Evolutionary conservation across 2,329 filamentous ascomycete species (phyloP), one percentile per base, ranked within the genome.

Genomic region (Triangularia verruculosa): DNA sequence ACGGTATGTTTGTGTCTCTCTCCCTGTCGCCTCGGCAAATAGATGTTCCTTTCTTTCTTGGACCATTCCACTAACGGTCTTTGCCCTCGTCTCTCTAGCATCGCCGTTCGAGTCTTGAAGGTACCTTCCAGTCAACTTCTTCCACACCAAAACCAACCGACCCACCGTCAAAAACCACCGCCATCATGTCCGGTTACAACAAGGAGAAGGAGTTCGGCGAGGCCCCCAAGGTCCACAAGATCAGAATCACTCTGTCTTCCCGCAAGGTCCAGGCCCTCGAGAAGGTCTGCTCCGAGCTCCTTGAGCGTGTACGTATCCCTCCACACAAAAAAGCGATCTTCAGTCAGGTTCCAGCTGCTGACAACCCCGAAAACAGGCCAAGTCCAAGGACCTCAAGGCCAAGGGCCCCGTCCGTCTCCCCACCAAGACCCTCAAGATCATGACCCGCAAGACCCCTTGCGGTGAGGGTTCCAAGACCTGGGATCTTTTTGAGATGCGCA

Each of bases 391-490:
- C 79, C 91, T 99, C 77, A 90, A 91, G 79, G 92, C 96, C 85
- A 98, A 98, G 90, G 94, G 95, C 77, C 93, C 94, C 79, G 94
- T 98, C 82, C 93, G 94, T 61, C 68, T 72, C 56, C 71, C 71
- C 57, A 70, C 69, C 67, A 71, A 71, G 69, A 70, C 59, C 61
- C 70, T 72, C 68, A 72, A 72, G 70, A 70, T 72, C 68, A 71
- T 65, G 39, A 97, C 95, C 86, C 91, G 95, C 78, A 99, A 99
- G 91, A 98, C 95, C 71, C 95, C 95, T 80, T 95, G 91, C 84
- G 95, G 95, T 91, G 95, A 99, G 89, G 95, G 95, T 84, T 96
- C 91, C 82, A 99, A 99, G 92, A 99, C 95, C 78, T 99, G 95
- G 95, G 95, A 98, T 81, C 89, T 86, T 81, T 99, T 86, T 82